Evolutionary conservation across 805 yeast species (phyloP).

Genomic region (Pichia occidentalis): DNA sequence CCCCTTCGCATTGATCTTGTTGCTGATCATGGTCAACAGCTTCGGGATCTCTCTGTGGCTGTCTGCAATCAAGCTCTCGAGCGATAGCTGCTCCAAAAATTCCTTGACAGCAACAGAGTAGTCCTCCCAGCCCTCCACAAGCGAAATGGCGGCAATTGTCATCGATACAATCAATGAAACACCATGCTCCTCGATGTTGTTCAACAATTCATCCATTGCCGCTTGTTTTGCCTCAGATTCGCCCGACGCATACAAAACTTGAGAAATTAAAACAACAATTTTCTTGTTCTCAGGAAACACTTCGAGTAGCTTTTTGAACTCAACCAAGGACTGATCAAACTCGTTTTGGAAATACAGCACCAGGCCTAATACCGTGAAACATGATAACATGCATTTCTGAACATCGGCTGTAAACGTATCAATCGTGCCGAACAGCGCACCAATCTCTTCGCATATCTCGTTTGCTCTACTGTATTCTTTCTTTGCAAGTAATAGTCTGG

Average conservation of each 20-base stretch:
- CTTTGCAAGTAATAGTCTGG: constrained; percentile 63
- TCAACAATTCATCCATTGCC: constrained; percentile 76
- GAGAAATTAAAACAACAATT: constrained; percentile 68
- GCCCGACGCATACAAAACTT: constrained; percentile 72
- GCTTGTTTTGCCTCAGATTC: constrained; percentile 72
- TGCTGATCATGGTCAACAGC: constrained; percentile 46
- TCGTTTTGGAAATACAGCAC: constrained; percentile 56
- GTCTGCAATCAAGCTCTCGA: constrained; percentile 43
- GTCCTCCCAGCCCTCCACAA: constrained; percentile 53
- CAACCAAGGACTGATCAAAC: constrained; percentile 59
- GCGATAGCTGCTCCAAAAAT: constrained; percentile 50
- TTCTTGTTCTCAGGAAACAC: constrained; percentile 52
- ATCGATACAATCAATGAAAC: constrained; percentile 60
- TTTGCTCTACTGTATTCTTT: constrained; percentile 52
- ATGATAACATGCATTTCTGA: constrained; percentile 42
- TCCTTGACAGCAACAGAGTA: constrained; percentile 56
- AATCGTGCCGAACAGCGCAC: constrained; percentile 41
- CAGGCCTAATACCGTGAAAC: constrained; percentile 66
- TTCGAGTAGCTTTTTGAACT: constrained; percentile 58
- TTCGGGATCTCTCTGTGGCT: constrained; percentile 49
- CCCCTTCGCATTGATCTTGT: constrained; percentile 26
- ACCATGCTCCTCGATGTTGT: constrained; percentile 56
- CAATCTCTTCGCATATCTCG: constrained; percentile 50
- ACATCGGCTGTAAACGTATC: constrained; percentile 29
- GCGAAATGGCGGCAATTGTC: constrained; percentile 72